These are phyloP conservation scores for Verbena officinalis DNA, from an alignment of 257 asterid genomes.

Conservation along the genomic window DNA sequence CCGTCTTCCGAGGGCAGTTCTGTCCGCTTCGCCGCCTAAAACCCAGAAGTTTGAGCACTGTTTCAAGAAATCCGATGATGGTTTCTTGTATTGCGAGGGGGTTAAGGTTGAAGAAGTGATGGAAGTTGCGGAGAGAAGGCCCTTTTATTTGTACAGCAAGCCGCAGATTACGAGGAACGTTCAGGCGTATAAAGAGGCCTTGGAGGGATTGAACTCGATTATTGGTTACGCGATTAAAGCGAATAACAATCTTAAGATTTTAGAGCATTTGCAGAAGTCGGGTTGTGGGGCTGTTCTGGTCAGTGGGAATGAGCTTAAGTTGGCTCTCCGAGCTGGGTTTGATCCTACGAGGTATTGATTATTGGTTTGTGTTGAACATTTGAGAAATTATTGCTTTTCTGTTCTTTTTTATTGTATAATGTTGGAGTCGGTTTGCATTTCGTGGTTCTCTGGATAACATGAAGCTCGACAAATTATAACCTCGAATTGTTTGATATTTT, in stretches of 20 bases:
- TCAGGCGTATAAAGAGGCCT: slow-evolving; percentile 81
- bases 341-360: slow-evolving; percentile 74
- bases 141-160: slow-evolving; percentile 88
- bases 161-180: slow-evolving; percentile 84
- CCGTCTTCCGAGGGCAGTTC: slow-evolving; percentile 47
- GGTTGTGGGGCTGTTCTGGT: slow-evolving; percentile 98
- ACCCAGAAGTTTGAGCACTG: slow-evolving; percentile 74
- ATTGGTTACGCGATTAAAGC: slow-evolving; percentile 98
- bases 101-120: slow-evolving; percentile 70
- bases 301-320: slow-evolving; percentile 89
- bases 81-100: slow-evolving; percentile 73
- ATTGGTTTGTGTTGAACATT: neutral
- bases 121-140: slow-evolving; percentile 72
- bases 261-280: slow-evolving; percentile 76
- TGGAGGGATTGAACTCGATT: slow-evolving; percentile 71
- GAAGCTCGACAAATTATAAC: neutral
- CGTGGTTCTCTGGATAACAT: neutral
- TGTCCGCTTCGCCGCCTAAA: slow-evolving; percentile 60
- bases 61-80: slow-evolving; percentile 75
- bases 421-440: neutral
- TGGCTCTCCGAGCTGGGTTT: slow-evolving; percentile 86
- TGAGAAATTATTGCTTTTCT: neutral
- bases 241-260: slow-evolving; percentile 81
- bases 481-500: too few relatives aligned
- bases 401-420: neutral